Evolutionary conservation across 768 basidiomycete genomes (phyloP).

Genomic region (Tulasnella sp.): DNA sequence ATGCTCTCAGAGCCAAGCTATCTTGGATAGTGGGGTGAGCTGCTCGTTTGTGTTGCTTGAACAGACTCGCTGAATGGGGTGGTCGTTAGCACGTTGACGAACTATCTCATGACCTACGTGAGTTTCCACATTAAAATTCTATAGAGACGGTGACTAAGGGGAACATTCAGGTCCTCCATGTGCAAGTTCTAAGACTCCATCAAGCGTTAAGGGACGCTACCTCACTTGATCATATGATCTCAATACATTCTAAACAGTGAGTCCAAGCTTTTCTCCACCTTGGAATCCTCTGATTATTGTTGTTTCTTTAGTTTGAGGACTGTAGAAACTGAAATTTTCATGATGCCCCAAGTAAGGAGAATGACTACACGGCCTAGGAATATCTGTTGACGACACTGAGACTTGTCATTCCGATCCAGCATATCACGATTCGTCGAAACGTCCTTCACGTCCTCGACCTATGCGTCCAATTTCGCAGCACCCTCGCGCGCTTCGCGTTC

Average conservation of each 20-base stretch:
- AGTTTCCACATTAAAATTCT: conserved; percentile 19
- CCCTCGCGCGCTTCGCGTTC: conserved; percentile 39
- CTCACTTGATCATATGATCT: conserved; percentile 69
- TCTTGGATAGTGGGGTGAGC: conserved; percentile 81
- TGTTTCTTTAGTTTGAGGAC: conserved; percentile 40
- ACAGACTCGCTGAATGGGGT: not conserved
- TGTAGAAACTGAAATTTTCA: conserved; percentile 49
- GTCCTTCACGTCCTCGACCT: conserved; percentile 64
- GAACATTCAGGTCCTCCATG: conserved; percentile 46
- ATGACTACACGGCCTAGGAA: conserved; percentile 24
- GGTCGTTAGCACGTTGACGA: conserved; percentile 42
- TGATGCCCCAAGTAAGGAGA: conserved; percentile 45
- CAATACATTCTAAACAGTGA: conserved; percentile 57
- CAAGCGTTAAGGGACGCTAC: conserved; percentile 38
- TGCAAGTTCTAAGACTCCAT: conserved; percentile 50
- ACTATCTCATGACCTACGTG: conserved; percentile 66
- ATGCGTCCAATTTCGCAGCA: conserved; percentile 53
- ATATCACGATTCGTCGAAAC: conserved; percentile 49
- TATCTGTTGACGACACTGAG: not conserved
- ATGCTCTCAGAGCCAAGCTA: conserved; percentile 61
- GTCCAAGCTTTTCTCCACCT: conserved; percentile 23
- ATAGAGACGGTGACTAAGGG: not conserved
- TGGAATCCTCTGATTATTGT: not conserved
- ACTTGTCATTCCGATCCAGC: conserved; percentile 27
- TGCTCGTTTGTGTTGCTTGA: not conserved